Evolutionary conservation across 257 asterid species (phyloP), one percentile per base, ranked within the genome.

Genomic region (Craterostigma plantagineum): DNA sequence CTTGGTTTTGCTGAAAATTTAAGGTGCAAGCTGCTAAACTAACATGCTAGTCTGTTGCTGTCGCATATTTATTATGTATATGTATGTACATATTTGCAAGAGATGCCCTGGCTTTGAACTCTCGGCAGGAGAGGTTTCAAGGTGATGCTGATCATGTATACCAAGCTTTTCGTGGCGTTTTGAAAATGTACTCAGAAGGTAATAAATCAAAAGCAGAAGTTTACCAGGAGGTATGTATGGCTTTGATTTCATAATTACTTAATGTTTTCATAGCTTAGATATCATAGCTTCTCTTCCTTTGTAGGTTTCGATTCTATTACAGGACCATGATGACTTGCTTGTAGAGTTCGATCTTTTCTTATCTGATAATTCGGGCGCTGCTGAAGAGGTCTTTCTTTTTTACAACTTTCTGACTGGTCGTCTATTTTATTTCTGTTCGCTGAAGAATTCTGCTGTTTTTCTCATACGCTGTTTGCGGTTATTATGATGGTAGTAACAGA

Each of bases 81-180:
- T 43, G 48, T 60, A n/a, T n/a, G n/a, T n/a, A n/a, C n/a, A n/a
- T n/a, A n/a, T n/a, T n/a, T n/a, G n/a, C n/a, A n/a, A n/a, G n/a
- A n/a, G n/a, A n/a, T 65, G 53, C 62, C 35, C 52, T n/a, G 45
- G 49, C 35, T 50, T 57, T 27, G 61, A 59, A 51, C 45, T 59
- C 37, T 56, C 59, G 58, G 63, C 95, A 90, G 98, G 42, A 68
- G 54, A 79, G 92, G 68, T 80, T 83, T 68, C 81, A 73, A 58
- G 96, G 92, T 9, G n/a, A n/a, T n/a, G 84, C 75, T 39, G 79
- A 71, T 57, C 76, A 75, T 46, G 91, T 84, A 56, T 84, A 77
- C 63, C 77, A 69, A 69, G 67, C 91, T 49, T 90, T 90, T 71
- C 92, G 83, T 53, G 78, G 63, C 72, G 75, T 84, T 80, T 70